Evolutionary conservation across 2,329 filamentous ascomycete species (phyloP), one percentile per base, ranked within the genome.

Genomic region (Sclerotinia minor): DNA sequence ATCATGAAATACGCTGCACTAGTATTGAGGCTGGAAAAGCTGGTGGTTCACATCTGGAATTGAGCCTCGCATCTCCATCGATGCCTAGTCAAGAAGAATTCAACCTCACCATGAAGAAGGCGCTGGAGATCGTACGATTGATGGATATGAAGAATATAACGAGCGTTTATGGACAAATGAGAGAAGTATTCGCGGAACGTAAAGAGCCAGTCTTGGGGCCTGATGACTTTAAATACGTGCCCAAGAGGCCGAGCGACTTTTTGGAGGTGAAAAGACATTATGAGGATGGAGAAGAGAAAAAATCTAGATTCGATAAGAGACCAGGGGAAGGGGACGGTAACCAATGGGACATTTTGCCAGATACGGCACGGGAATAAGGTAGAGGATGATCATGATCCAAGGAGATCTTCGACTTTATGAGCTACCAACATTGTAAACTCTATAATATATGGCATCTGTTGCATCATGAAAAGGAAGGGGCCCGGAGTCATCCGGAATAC

Each of bases 11-110:
- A 24, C 38, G 55, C 5, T 78, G 75, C 58, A 73, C 73, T 0
- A 72, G 70, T 35, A 71, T 77, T 65, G 73, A 78, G 50, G 72
- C 68, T 24, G 77, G 77, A 9, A 75, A 75, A 68, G 72, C 75
- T 11, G 75, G 72, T n/a, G 76, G 76, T 11, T 68, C 69, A 24
- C 69, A 75, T 21, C 65, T 68, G 32, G 76, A 77, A 67, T 64
- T 78, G 21, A 67, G 54, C 9, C 57, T 77, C 70, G 71, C 9
- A 65, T 71, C 17, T 69, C 53, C 29, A 35, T 24, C 35, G 35
- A 69, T 57, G 47, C 50, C 15, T 32, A 64, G 45, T n/a, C 57
- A 5, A 24, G 58, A 38, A 32, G 59, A 63, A 50, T 58, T 11
- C 54, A 73, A 47, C 38, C 70, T n/a, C 66, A 72, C 2, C 74